These are phyloP conservation scores for Tylopilus cervinicoccineus DNA, from an alignment of 768 basidiomycete species.

Conservation along the genomic window DNA sequence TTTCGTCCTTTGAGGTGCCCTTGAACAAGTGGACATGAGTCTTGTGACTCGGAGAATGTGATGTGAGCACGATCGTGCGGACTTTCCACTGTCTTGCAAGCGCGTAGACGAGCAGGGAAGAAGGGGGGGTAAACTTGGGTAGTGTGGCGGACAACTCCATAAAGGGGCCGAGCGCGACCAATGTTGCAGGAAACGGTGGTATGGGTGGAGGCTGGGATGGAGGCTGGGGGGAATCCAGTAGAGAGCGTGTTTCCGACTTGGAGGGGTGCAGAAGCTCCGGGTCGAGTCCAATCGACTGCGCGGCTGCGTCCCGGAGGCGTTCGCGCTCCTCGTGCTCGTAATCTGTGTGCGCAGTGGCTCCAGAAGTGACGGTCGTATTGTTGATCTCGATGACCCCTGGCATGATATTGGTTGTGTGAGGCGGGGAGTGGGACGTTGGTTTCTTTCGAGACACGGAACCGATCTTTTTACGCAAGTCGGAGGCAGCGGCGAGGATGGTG, in stretches of 20 bases:
- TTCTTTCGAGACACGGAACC: constrained; percentile 39
- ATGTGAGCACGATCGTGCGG: constrained; percentile 58
- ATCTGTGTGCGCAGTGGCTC: constrained; percentile 33
- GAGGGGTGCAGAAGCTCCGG: constrained; percentile 45
- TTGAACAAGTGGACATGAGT: constrained; percentile 76
- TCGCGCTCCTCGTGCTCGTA: constrained; percentile 71
- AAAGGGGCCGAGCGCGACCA: constrained; percentile 48
- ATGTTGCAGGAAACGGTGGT: constrained; percentile 65
- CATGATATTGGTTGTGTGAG: constrained; percentile 41
- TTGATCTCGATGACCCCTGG: constrained; percentile 74
- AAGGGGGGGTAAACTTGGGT: constrained; percentile 67
- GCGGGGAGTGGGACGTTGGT: constrained; percentile 21
- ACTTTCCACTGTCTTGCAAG: constrained; percentile 71
- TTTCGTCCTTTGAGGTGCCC: constrained; percentile 50
- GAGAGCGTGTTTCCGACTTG: constrained; percentile 11
- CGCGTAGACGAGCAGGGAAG: constrained; percentile 68
- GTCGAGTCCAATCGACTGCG: constrained; percentile 68
- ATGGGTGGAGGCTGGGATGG: constrained; percentile 6
- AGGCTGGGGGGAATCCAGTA: constrained; percentile 17
- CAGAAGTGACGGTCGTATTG: constrained; percentile 20
- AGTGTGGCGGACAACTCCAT: constrained; percentile 48
- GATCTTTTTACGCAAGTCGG: constrained; percentile 45
- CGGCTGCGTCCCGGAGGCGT: constrained; percentile 70
- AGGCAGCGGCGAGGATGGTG: constrained; percentile 50
- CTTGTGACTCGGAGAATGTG: constrained; percentile 33